A percentile compares a stretch with the other conserved stretches of the same genome.
These are phyloP conservation scores for Hibiscus syriacus DNA, from an alignment of 345 rosid genomes.

Conservation along the genomic window DNA sequence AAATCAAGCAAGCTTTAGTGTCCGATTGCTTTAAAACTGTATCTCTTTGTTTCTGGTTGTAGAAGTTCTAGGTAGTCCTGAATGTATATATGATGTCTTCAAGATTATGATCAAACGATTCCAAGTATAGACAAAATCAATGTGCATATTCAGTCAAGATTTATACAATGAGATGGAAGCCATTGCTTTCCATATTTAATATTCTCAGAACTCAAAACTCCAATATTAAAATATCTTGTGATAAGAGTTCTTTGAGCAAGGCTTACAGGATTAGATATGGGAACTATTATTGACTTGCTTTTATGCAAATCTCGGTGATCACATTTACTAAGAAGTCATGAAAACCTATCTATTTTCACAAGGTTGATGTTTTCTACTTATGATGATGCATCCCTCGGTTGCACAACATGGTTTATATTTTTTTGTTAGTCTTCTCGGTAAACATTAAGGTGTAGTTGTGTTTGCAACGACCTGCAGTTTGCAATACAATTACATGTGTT, in stretches of 20 bases:
- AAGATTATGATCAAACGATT: too few relatives aligned
- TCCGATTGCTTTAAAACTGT: not conserved
- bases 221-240: not conserved
- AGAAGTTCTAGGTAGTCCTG: not conserved
- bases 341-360: not conserved
- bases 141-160: too few relatives aligned
- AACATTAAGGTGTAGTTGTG: not conserved
- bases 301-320: not conserved
- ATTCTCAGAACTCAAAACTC: not conserved
- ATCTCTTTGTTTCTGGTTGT: not conserved
- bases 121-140: too few relatives aligned
- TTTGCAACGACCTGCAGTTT: not conserved
- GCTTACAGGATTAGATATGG: not conserved
- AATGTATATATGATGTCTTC: too few relatives aligned
- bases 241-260: not conserved
- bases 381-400: not conserved
- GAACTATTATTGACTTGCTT: not conserved
- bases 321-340: not conserved
- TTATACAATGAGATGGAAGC: too few relatives aligned
- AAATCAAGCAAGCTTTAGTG: not conserved
- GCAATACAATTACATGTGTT: not conserved
- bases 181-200: not conserved
- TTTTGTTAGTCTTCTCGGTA: not conserved
- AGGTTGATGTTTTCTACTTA: constrained; percentile 4
- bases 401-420: not conserved